Conservation (phyloP, 176 grass and related monocot genomes). For the Triticum timopheevii region DNA sequence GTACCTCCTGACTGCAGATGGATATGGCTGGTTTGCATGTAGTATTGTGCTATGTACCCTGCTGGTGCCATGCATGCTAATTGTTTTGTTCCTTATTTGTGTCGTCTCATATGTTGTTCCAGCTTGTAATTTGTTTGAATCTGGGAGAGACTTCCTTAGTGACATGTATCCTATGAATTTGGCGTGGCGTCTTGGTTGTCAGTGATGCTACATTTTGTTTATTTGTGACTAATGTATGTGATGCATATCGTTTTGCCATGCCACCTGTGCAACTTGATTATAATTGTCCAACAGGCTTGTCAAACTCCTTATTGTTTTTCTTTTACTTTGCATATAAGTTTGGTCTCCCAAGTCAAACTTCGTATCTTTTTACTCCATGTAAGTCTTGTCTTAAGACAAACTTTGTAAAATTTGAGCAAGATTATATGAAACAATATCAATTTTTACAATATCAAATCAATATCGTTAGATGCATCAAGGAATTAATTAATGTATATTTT, state of each 20-base stretch:
- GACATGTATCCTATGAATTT: background rate
- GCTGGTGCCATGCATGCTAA: background rate
- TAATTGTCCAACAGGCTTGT: background rate
- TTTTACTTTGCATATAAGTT: no score
- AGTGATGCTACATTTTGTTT: background rate
- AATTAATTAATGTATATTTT: no score
- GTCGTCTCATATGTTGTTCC: background rate
- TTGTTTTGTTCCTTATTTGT: constrained; percentile 17
- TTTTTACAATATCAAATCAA: no score
- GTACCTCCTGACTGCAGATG: background rate
- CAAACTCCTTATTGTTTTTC: no score
- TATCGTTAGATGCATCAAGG: no score
- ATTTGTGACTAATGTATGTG: background rate
- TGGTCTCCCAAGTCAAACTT: no score
- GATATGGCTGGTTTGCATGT: background rate
- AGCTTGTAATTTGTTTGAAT: background rate
- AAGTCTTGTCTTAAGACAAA: no score
- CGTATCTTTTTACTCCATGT: no score
- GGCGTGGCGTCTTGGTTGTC: background rate
- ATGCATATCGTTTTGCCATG: background rate
- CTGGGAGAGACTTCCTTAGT: background rate
- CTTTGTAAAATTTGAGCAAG: no score
- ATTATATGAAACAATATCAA: no score
- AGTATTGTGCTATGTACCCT: background rate
- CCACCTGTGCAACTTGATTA: background rate